Evolutionary conservation across 495 filamentous ascomycete genomes (phyloP).

Genomic region (Aspergillus bridgeri): DNA sequence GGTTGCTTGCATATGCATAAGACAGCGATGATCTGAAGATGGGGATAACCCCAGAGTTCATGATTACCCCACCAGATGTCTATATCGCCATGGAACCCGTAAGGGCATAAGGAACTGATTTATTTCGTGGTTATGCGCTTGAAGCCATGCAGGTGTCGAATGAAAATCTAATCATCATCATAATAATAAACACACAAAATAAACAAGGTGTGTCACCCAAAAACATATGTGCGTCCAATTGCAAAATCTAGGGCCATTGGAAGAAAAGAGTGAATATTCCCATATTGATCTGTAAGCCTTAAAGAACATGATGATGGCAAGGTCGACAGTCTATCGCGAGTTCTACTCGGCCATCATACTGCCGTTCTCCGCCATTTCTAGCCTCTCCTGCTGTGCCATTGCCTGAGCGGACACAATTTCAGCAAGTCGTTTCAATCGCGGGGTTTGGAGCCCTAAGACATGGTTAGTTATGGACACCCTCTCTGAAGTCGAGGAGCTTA

Average conservation of each 20-base stretch:
- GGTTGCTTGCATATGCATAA: too few relatives aligned
- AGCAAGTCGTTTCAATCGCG: constrained; percentile 85
- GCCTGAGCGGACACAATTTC: constrained; percentile 97
- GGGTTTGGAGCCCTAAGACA: constrained; percentile 80
- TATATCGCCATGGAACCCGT: background rate
- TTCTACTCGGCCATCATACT: constrained; percentile 27
- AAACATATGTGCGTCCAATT: background rate
- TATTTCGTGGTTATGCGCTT: background rate
- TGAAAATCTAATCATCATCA: background rate
- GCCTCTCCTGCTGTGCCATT: constrained; percentile 86
- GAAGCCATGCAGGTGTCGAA: background rate
- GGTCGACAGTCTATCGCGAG: constrained; percentile 28
- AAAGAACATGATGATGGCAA: constrained; percentile 23
- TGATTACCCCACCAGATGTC: too few relatives aligned
- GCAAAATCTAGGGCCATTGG: constrained; percentile 6
- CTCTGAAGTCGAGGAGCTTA: constrained; percentile 36
- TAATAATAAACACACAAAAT: background rate
- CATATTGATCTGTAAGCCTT: constrained; percentile 32
- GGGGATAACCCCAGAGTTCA: too few relatives aligned
- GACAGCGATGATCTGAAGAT: too few relatives aligned
- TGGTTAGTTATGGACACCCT: constrained; percentile 17
- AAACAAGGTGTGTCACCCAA: background rate
- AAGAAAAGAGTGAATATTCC: constrained; percentile 16
- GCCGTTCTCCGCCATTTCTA: constrained; percentile 54
- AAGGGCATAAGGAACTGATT: background rate